Evolutionary conservation across 306 rosid species (phyloP).

Genomic region (Cicer bijugum): DNA sequence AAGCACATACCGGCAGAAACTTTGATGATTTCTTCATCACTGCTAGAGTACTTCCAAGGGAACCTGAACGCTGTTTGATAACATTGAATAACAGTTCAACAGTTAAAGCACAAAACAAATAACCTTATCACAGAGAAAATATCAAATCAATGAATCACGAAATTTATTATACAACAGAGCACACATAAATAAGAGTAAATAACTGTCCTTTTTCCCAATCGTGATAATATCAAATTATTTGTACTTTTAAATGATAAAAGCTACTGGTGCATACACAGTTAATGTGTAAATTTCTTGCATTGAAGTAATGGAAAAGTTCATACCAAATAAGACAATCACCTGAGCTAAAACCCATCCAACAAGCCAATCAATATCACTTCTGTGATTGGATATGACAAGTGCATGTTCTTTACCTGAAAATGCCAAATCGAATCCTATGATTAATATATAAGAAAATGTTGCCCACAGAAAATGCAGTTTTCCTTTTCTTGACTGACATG

Average conservation of each 20-base stretch:
- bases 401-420: constrained; percentile 92
- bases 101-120: constrained; percentile 42
- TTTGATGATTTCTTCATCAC: constrained; percentile 98
- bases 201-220: not conserved
- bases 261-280: constrained; percentile 6
- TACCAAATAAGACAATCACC: constrained; percentile 64
- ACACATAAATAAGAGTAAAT: not conserved
- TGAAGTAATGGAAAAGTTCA: constrained; percentile 40
- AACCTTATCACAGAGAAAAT: not conserved
- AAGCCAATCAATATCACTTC: constrained; percentile 98
- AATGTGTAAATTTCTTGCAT: constrained; percentile 41
- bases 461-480: not conserved
- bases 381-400: constrained; percentile 80
- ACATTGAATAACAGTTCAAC: constrained; percentile 35
- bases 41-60: constrained; percentile 90
- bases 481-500: not conserved
- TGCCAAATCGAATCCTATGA: constrained; percentile 38
- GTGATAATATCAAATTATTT: constrained; percentile 6
- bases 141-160: constrained; percentile 29
- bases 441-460: constrained; percentile 27
- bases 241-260: constrained; percentile 28
- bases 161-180: constrained; percentile 6
- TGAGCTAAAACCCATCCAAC: constrained; percentile 96
- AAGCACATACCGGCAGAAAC: constrained; percentile 81
- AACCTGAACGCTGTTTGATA: constrained; percentile 83